phyloP scores from a whole-genome alignment of 1,284 basidiomycete species.

The Trametes versicolor region DNA sequence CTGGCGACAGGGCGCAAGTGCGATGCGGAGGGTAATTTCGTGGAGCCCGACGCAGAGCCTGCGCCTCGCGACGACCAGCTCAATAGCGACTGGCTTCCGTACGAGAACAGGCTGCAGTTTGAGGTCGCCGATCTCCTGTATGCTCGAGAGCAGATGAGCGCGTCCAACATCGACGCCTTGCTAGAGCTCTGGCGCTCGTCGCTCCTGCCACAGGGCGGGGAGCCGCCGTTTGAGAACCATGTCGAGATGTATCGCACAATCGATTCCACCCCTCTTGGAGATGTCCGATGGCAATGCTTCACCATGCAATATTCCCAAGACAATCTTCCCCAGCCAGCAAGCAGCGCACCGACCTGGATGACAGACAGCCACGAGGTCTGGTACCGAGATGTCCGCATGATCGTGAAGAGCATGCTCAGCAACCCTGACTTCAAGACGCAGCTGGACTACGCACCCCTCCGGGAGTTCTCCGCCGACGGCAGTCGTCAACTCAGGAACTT shows the following conservation, averaged over 20 bases:
- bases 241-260: conserved; percentile 13
- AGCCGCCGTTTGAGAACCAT: not conserved
- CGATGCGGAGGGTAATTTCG: no score
- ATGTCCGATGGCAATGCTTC: conserved; percentile 23
- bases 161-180: conserved; percentile 11
- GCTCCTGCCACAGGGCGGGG: conserved; percentile 21
- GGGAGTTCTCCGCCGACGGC: no score
- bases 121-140: conserved; percentile 29
- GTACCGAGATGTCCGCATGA: not conserved
- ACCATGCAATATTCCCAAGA: conserved; percentile 3
- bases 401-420: no score
- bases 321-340: not conserved
- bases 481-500: not conserved
- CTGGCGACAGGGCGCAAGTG: no score
- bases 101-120: conserved; percentile 10
- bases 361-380: not conserved
- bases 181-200: no score
- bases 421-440: no score
- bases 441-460: no score
- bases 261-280: conserved; percentile 15
- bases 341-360: not conserved
- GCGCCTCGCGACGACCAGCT: no score
- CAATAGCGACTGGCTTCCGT: no score
- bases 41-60: no score
- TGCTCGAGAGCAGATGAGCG: conserved; percentile 12